Conservation (phyloP, 2,329 filamentous ascomycete species). For the Penicillium aurantiogriseum region DNA sequence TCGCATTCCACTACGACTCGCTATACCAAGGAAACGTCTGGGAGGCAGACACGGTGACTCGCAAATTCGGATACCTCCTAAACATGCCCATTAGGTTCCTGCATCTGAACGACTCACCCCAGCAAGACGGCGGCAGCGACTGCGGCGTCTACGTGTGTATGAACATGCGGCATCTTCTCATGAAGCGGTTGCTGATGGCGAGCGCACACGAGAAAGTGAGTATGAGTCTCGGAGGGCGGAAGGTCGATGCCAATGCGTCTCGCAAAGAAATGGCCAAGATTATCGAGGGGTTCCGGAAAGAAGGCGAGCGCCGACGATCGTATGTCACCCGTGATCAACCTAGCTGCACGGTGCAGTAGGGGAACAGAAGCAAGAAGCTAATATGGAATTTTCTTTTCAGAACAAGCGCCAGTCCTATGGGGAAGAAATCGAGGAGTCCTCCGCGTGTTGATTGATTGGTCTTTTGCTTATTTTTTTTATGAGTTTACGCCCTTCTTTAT, state of each 20-base stretch:
- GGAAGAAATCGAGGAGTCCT: slow-evolving; percentile 25
- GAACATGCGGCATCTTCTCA: slow-evolving; percentile 87
- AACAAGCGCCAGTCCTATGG: slow-evolving; percentile 24
- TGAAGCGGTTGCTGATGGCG: slow-evolving; percentile 76
- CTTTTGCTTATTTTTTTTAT: not conserved
- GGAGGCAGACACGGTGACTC: slow-evolving; percentile 68
- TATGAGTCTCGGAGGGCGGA: slow-evolving; percentile 87
- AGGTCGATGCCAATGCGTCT: slow-evolving; percentile 75
- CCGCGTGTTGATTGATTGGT: slow-evolving; percentile 22
- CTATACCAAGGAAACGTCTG: slow-evolving; percentile 71
- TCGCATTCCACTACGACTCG: slow-evolving; percentile 96
- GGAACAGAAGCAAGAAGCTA: not conserved
- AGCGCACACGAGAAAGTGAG: slow-evolving; percentile 82
- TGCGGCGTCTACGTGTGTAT: slow-evolving; percentile 96
- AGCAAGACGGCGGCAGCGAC: slow-evolving; percentile 89
- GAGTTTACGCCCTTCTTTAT: slow-evolving; percentile 17
- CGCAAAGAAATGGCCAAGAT: slow-evolving; percentile 89
- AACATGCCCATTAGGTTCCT: slow-evolving; percentile 67
- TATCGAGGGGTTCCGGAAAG: slow-evolving; percentile 81
- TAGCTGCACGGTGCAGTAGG: not conserved
- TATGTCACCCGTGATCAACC: slow-evolving; percentile 48
- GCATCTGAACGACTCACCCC: slow-evolving; percentile 78
- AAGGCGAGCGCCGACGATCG: slow-evolving; percentile 81
- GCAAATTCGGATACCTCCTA: slow-evolving; percentile 69
- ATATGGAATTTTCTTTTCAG: slow-evolving; percentile 6